A percentile compares a stretch with the other conserved stretches of the same genome.
phyloP scores from a whole-genome alignment of 2,329 filamentous ascomycete species.

The Pseudocercospora fuligena region DNA sequence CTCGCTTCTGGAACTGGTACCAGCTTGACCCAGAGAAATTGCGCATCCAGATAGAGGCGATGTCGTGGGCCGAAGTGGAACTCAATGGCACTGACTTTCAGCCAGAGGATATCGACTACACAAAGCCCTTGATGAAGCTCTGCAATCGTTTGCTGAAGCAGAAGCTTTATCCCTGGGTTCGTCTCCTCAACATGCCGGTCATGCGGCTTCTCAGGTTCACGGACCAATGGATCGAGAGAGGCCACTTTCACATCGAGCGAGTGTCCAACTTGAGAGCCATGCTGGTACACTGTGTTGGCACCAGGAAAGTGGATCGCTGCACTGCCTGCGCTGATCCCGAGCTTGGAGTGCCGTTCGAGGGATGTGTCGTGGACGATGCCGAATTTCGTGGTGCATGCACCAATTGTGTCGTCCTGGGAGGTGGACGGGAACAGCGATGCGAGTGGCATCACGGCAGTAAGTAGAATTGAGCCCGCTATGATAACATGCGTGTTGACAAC shows the following conservation, averaged over 20 bases:
- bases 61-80: background rate
- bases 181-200: constrained; percentile 3
- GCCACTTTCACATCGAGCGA: constrained; percentile 5
- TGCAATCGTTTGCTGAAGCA: background rate
- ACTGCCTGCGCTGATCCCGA: background rate
- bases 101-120: background rate
- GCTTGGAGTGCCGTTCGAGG: background rate
- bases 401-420: background rate
- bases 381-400: constrained; percentile 3
- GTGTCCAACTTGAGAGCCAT: background rate
- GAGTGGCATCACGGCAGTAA: background rate
- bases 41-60: background rate
- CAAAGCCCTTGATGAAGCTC: constrained; percentile 5
- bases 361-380: background rate
- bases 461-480: background rate
- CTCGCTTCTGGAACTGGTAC: constrained; percentile 10
- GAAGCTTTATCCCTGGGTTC: background rate
- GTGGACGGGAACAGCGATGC: background rate
- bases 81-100: background rate
- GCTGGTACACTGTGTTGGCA: constrained; percentile 12
- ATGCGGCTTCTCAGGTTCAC: constrained; percentile 8
- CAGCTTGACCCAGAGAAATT: background rate
- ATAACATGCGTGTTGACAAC: too few relatives aligned
- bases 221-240: background rate
- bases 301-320: background rate